Base-by-base conservation (phyloP, 306 rosid genomes). In the Psophocarpus tetragonolobus region DNA sequence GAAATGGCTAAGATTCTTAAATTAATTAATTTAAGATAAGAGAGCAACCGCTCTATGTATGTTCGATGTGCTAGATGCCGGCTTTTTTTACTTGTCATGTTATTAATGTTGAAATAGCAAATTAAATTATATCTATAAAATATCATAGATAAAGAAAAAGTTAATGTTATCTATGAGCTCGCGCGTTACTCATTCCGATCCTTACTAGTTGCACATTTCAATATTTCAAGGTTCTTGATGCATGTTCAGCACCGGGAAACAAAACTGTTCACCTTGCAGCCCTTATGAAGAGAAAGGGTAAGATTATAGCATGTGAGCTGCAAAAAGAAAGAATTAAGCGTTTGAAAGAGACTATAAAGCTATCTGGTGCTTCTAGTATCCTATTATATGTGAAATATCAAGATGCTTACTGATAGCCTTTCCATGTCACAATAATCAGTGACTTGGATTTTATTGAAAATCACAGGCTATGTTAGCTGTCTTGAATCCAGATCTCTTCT, bases 161-260 rank as follows among this genome's bases (percentile, higher is more conserved):
- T 4, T 20, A 6, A 48, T 47, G 67, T 20, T 36, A 62, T 79
- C 32, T 8, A 1, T 23, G 44, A 54, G 42, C 50, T 20, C 65
- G 15, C 4, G 17, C 24, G 21, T 56, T 62, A 47, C 21, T 54
- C 58, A 23, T 70, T 47, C 57, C 45, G 66, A 64, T 15, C 48
- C 48, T 79, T 51, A 38, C 62, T 23, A 62, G 18, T 61, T 65
- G 74, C 45, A 50, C 72, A 14, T 70, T 76, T 74, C 15, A 30
- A 75, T 86, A 67, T 75, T 75, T 88, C 88, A 75, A 95, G 99
- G 96, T 95, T 84, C 87, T 95, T 71, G 97, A 92, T 87, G 97
- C 97, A 66, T 91, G 97, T 79, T 90, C 97, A 27, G 97, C 99
- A 26, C 99, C 97, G 8, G 97, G 99, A 77, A 95, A 95, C 88